Percentiles rank a stretch among this genome's conserved stretches.
These are phyloP conservation scores for Gypsophila paniculata DNA, from an alignment of 179 eudicot genomes.

Conservation along the genomic window DNA sequence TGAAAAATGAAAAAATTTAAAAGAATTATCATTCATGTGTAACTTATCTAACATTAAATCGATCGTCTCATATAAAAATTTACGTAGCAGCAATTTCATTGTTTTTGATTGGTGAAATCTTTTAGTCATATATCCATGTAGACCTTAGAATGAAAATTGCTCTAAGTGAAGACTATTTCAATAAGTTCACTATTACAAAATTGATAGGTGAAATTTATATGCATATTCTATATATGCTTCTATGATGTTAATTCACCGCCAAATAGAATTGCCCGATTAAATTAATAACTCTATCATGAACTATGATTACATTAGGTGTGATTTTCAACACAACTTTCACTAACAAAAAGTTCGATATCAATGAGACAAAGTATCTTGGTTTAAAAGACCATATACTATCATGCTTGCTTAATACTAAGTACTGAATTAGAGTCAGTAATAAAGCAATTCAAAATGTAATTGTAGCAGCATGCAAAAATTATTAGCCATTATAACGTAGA, in stretches of 20 bases:
- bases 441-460: not conserved
- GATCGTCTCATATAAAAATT: too few relatives aligned
- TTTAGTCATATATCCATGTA: not conserved
- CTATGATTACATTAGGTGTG: conserved; percentile 24
- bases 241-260: conserved; percentile 23
- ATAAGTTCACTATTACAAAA: not conserved
- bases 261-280: conserved; percentile 12
- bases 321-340: conserved; percentile 13
- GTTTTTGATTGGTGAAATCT: too few relatives aligned
- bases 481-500: conserved; percentile 23
- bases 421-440: not conserved
- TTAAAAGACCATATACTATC: conserved; percentile 2
- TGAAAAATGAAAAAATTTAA: too few relatives aligned
- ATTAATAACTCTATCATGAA: conserved; percentile 13
- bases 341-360: conserved; percentile 14
- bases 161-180: not conserved
- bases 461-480: conserved; percentile 23
- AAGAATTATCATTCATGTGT: too few relatives aligned
- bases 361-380: conserved; percentile 15
- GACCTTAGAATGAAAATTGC: not conserved
- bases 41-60: too few relatives aligned
- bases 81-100: too few relatives aligned
- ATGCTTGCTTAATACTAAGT: not conserved
- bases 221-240: not conserved
- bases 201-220: not conserved